Percentiles rank a stretch among this genome's conserved stretches.
Evolutionary conservation across 2,329 filamentous ascomycete genomes (phyloP).

Genomic region (Hypoxylon sp.): DNA sequence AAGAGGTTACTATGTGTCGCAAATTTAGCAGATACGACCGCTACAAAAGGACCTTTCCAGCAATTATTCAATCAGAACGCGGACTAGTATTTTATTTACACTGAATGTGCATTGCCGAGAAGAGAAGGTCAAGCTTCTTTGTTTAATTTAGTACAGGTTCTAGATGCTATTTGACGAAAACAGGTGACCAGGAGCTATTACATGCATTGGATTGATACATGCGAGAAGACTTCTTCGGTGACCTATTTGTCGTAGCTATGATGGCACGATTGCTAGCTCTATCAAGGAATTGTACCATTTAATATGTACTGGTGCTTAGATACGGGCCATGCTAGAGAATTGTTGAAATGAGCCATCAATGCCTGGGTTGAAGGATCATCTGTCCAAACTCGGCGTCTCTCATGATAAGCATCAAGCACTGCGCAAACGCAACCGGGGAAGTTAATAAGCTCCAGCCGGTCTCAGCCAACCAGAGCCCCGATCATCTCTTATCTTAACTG

Average conservation of each 20-base stretch:
- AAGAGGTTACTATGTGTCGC: slow-evolving; percentile 19
- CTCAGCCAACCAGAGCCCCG: slow-evolving; percentile 20
- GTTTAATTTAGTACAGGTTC: neutral
- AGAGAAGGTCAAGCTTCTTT: slow-evolving; percentile 30
- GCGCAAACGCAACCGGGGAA: slow-evolving; percentile 2
- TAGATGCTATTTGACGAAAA: neutral
- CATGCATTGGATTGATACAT: neutral
- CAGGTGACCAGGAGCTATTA: neutral
- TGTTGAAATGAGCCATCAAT: neutral
- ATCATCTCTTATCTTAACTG: slow-evolving; percentile 26
- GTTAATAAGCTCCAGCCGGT: slow-evolving; percentile 1
- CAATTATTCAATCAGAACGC: slow-evolving; percentile 4
- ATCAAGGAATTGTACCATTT: neutral
- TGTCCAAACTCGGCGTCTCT: neutral
- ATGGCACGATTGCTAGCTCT: neutral
- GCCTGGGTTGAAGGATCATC: slow-evolving; percentile 1
- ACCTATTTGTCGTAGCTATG: neutral
- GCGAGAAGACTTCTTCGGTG: slow-evolving; percentile 1
- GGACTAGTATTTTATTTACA: neutral
- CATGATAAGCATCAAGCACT: neutral
- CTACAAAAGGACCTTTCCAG: neutral
- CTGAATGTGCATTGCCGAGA: slow-evolving; percentile 5
- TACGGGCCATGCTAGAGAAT: neutral
- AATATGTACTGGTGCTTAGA: neutral
- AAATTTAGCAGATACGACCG: slow-evolving; percentile 1